phyloP scores from a whole-genome alignment of 106 monocot genomes.

The Gastrodia elata region DNA sequence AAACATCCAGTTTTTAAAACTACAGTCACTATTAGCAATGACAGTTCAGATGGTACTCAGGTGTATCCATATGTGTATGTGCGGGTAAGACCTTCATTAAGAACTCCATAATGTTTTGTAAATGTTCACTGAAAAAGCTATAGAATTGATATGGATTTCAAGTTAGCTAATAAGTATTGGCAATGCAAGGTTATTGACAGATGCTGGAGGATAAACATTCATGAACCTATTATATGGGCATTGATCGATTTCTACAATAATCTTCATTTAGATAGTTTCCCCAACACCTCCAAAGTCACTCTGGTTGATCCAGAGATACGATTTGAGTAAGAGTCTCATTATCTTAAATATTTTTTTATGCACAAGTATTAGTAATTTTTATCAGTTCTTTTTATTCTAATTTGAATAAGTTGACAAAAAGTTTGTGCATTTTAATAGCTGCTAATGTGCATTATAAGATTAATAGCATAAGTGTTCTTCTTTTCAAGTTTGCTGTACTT shows the following conservation, averaged over 20 bases:
- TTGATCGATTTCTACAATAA: constrained; percentile 75
- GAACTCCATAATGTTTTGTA: constrained; percentile 5
- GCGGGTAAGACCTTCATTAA: constrained; percentile 43
- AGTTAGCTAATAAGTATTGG: neutral
- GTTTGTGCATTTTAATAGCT: neutral
- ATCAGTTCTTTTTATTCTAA: neutral
- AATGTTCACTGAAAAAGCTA: neutral
- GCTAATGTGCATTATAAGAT: too few relatives aligned
- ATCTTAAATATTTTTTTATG: neutral
- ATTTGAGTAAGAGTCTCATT: constrained; percentile 55
- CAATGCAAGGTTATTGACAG: constrained; percentile 67
- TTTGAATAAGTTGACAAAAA: neutral
- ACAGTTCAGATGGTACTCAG: constrained; percentile 66
- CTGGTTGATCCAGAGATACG: constrained; percentile 93
- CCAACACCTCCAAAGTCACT: constrained; percentile 49
- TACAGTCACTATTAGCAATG: constrained; percentile 71
- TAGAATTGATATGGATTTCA: neutral
- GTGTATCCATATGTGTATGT: constrained; percentile 83
- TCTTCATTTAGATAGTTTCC: constrained; percentile 50
- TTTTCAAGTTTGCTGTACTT: too few relatives aligned
- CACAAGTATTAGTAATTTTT: neutral
- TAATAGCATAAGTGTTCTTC: neutral
- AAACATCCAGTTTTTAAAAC: constrained; percentile 84
- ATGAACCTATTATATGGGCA: constrained; percentile 97
- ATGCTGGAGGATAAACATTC: constrained; percentile 78